Evolutionary conservation across 2,329 filamentous ascomycete species (phyloP).

Genomic region (Pyricularia grisea): DNA sequence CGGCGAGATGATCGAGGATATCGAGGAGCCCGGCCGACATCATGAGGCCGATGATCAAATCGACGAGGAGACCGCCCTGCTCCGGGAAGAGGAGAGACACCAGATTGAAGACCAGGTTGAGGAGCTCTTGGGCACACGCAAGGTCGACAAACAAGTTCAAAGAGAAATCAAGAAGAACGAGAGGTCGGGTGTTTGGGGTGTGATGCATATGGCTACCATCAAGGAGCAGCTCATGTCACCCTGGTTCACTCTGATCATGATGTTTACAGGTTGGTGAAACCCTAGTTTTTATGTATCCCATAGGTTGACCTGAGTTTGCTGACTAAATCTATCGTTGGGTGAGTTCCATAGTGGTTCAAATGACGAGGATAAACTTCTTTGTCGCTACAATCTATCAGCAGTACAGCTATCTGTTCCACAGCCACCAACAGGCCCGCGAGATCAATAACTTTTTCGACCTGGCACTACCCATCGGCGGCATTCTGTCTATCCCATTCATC

Average conservation of each 20-base stretch:
- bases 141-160: slow-evolving; percentile 52
- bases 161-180: slow-evolving; percentile 62
- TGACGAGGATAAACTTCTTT: slow-evolving; percentile 85
- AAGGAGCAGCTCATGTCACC: slow-evolving; percentile 65
- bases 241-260: slow-evolving; percentile 77
- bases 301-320: background rate
- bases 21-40: slow-evolving; percentile 39
- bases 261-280: slow-evolving; percentile 56
- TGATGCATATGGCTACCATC: slow-evolving; percentile 65
- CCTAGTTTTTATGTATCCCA: background rate
- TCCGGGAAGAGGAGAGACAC: slow-evolving; percentile 46
- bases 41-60: slow-evolving; percentile 38
- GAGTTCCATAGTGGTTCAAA: slow-evolving; percentile 44
- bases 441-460: slow-evolving; percentile 80
- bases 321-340: background rate
- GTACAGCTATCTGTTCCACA: slow-evolving; percentile 65
- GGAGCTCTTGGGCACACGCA: slow-evolving; percentile 55
- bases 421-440: slow-evolving; percentile 48
- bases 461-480: slow-evolving; percentile 69
- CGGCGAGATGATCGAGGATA: slow-evolving; percentile 70
- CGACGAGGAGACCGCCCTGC: slow-evolving; percentile 45
- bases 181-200: slow-evolving; percentile 75
- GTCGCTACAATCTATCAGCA: slow-evolving; percentile 79
- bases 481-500: slow-evolving; percentile 81
- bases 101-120: slow-evolving; percentile 63